phyloP scores from a whole-genome alignment of 1,139 yeast genomes.

The Yamadazyma mexicana region DNA sequence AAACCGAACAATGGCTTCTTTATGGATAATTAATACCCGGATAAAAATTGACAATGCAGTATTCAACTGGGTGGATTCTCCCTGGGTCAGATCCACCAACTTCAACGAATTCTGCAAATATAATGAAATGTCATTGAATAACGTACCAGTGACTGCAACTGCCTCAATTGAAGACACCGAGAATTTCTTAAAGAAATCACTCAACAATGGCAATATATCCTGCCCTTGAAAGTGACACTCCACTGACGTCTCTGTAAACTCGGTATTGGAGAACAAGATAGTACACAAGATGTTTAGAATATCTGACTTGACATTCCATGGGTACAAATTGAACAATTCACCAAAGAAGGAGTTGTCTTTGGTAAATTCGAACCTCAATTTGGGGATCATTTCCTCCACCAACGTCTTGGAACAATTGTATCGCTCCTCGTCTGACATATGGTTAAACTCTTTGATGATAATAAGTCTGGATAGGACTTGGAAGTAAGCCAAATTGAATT shows the following conservation, averaged over 20 bases:
- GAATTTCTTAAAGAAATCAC: slow-evolving; percentile 42
- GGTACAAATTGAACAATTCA: slow-evolving; percentile 35
- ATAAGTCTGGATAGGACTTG: slow-evolving; percentile 43
- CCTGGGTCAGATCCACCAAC: neutral
- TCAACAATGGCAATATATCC: slow-evolving; percentile 30
- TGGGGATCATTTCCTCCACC: slow-evolving; percentile 43
- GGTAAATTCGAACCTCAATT: slow-evolving; percentile 43
- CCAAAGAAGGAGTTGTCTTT: slow-evolving; percentile 39
- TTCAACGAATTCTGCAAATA: slow-evolving; percentile 8
- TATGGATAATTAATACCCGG: slow-evolving; percentile 62
- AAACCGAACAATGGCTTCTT: slow-evolving; percentile 35
- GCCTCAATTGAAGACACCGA: slow-evolving; percentile 27
- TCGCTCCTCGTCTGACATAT: slow-evolving; percentile 13
- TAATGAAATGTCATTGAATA: slow-evolving; percentile 12
- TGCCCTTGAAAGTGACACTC: slow-evolving; percentile 11
- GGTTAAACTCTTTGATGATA: slow-evolving; percentile 18
- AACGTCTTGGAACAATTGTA: slow-evolving; percentile 19
- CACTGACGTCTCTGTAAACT: slow-evolving; percentile 11
- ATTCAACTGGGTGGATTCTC: slow-evolving; percentile 4
- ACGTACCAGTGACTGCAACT: slow-evolving; percentile 17
- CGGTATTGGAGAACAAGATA: slow-evolving; percentile 22
- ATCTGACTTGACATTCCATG: slow-evolving; percentile 29
- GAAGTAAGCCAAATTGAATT: slow-evolving; percentile 53
- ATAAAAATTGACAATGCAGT: slow-evolving; percentile 39
- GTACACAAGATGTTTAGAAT: slow-evolving; percentile 32